Evolutionary conservation across 345 rosid species (phyloP).

Genomic region (Eucalyptus fibrosa): DNA sequence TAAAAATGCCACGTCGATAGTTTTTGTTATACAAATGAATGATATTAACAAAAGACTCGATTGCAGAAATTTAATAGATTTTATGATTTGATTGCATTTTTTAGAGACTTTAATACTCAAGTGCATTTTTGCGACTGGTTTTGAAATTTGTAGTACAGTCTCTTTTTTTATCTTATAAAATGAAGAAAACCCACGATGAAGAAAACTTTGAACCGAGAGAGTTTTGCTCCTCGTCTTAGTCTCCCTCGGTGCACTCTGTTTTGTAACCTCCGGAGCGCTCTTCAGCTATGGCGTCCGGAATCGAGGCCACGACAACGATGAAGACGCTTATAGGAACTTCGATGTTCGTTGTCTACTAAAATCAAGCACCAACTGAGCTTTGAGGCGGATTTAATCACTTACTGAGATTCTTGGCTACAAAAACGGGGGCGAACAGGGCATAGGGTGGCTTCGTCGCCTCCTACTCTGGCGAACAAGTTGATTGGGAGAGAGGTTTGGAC

Average conservation of each 20-base stretch:
- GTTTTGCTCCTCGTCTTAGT: neutral
- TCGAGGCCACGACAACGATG: neutral
- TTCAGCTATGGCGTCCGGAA: neutral
- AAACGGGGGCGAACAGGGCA: neutral
- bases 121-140: fast-evolving
- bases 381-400: neutral
- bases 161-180: too few species aligned
- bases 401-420: neutral
- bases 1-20: fast-evolving
- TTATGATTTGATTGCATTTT: fast-evolving
- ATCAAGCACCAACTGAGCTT: neutral
- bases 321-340: neutral
- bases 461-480: neutral
- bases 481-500: neutral
- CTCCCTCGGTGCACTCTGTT: neutral
- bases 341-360: neutral
- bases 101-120: too few species aligned
- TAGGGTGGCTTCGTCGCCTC: neutral
- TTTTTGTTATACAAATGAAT: too few species aligned
- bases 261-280: neutral
- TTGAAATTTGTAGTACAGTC: too few species aligned
- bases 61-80: fast-evolving
- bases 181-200: neutral
- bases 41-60: fast-evolving
- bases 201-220: neutral